Evolutionary conservation across 176 grass and related monocot species (phyloP).

Genomic region (Ensete ventricosum): DNA sequence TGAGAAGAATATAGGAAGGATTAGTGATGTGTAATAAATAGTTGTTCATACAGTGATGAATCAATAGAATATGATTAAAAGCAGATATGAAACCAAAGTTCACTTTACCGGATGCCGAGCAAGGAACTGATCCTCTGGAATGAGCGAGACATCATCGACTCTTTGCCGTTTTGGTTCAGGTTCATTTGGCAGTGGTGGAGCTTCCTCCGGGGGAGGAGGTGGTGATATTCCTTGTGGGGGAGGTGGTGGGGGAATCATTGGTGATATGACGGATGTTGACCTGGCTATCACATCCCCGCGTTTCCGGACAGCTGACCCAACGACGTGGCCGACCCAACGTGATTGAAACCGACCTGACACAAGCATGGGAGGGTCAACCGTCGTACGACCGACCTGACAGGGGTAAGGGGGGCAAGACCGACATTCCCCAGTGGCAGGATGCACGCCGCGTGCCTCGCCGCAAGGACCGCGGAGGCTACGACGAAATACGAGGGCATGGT

Average conservation of each 20-base stretch:
- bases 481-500: too few relatives aligned
- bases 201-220: slow-evolving; percentile 70
- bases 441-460: too few relatives aligned
- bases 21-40: slow-evolving; percentile 14
- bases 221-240: slow-evolving; percentile 53
- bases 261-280: too few relatives aligned
- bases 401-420: too few relatives aligned
- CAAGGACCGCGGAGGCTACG: too few relatives aligned
- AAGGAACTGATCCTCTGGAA: slow-evolving; percentile 82
- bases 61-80: background rate
- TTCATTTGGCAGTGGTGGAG: slow-evolving; percentile 82
- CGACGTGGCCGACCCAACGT: too few relatives aligned
- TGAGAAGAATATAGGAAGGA: slow-evolving; percentile 21
- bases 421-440: too few relatives aligned
- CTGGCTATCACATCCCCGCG: too few relatives aligned
- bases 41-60: background rate
- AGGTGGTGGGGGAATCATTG: slow-evolving; percentile 32
- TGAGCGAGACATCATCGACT: slow-evolving; percentile 69
- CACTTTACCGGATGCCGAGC: slow-evolving; percentile 68
- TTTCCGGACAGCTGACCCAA: too few relatives aligned
- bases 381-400: too few relatives aligned
- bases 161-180: slow-evolving; percentile 88
- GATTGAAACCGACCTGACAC: too few relatives aligned
- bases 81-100: slow-evolving; percentile 5
- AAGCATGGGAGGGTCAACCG: too few relatives aligned